phyloP scores from a whole-genome alignment of 176 grass and related monocot species.

The Phragmites australis region DNA sequence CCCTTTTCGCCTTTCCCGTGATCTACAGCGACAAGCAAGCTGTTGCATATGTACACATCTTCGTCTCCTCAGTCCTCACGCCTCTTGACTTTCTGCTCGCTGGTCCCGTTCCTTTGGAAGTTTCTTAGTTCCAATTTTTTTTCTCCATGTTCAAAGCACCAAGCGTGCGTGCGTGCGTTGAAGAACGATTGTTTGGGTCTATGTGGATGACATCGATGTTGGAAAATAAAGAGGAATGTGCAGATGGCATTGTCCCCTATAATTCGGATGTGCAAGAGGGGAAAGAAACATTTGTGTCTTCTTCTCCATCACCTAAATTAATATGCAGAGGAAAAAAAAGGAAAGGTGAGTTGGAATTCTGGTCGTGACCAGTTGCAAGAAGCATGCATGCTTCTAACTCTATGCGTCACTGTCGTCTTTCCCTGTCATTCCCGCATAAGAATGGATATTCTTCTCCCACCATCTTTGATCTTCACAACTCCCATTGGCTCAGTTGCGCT shows the following conservation, averaged over 20 bases:
- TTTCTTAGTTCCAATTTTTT: not conserved
- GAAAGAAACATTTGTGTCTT: not conserved
- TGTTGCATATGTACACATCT: no score
- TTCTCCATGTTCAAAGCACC: not conserved
- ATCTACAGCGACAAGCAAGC: no score
- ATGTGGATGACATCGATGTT: no score
- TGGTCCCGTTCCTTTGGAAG: not conserved
- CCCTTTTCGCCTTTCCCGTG: not conserved
- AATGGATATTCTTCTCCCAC: not conserved
- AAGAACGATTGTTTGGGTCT: not conserved
- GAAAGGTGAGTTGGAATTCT: not conserved
- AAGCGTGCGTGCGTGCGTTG: no score
- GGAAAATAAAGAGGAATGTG: no score
- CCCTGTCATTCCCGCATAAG: not conserved
- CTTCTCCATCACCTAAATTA: not conserved
- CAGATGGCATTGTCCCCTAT: not conserved
- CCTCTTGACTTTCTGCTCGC: not conserved
- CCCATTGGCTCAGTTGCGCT: not conserved
- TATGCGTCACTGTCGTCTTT: not conserved
- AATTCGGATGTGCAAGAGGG: not conserved
- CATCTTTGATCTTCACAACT: not conserved
- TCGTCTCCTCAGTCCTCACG: no score
- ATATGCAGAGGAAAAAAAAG: not conserved
- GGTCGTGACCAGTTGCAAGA: not conserved
- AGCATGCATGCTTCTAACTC: not conserved